Conservation (phyloP, 306 rosid species). For the Trifolium dubium region DNA sequence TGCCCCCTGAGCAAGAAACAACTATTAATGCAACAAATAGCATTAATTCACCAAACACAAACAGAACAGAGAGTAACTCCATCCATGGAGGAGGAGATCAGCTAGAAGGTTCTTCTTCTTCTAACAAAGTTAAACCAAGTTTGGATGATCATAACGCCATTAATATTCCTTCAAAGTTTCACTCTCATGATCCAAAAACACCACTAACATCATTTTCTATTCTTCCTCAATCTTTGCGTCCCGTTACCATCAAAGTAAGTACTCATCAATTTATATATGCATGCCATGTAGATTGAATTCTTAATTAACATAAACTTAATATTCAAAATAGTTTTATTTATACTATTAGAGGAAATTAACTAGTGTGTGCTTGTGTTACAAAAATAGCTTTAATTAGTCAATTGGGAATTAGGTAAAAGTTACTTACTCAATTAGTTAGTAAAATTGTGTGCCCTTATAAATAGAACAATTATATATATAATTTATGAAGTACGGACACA, state of each 20-base stretch:
- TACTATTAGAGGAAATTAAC: no score
- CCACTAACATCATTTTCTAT: slow-evolving; percentile 46
- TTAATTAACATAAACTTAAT: no score
- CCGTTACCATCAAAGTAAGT: slow-evolving; percentile 66
- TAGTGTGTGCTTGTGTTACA: no score
- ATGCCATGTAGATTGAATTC: no score
- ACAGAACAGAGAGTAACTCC: slow-evolving; percentile 51
- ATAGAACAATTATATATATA: no score
- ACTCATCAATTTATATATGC: neutral
- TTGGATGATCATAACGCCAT: slow-evolving; percentile 42
- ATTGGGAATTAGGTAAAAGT: no score
- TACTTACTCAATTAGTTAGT: no score
- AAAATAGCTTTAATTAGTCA: no score
- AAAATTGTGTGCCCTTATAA: no score
- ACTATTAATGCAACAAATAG: slow-evolving; percentile 43
- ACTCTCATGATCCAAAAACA: slow-evolving; percentile 10
- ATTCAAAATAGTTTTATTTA: neutral
- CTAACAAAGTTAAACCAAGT: slow-evolving; percentile 36
- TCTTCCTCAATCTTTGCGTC: slow-evolving; percentile 63
- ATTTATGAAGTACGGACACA: no score
- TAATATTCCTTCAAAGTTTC: slow-evolving; percentile 15
- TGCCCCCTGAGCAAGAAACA: slow-evolving; percentile 86
- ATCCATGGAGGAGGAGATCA: slow-evolving; percentile 55
- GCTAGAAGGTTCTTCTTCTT: slow-evolving; percentile 39
- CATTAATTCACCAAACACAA: slow-evolving; percentile 32